These are phyloP conservation scores for Aspergillus sp. DNA, from an alignment of 2,329 filamentous ascomycete species.

Conservation along the genomic window DNA sequence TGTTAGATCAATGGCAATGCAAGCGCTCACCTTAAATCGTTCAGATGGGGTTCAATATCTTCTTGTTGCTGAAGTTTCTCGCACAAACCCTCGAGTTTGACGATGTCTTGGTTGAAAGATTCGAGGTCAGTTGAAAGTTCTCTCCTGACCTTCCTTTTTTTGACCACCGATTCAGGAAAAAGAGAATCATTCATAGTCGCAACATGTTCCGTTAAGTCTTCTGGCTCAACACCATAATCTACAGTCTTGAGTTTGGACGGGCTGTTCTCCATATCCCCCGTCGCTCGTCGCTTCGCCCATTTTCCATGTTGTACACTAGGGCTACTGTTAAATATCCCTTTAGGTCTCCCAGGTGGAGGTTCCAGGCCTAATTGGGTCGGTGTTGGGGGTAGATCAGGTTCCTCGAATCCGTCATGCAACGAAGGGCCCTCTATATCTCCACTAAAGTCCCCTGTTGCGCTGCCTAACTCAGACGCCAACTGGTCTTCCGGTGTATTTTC, in stretches of 20 bases:
- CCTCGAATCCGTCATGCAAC: constrained; percentile 41
- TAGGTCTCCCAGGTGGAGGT: constrained; percentile 32
- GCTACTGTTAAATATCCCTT: constrained; percentile 36
- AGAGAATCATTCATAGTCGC: constrained; percentile 11
- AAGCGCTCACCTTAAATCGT: constrained; percentile 34
- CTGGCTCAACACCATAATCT: constrained; percentile 16
- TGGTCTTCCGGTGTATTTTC: constrained; percentile 32
- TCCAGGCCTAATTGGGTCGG: constrained; percentile 42
- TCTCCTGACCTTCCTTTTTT: constrained; percentile 56
- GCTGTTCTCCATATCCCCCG: constrained; percentile 26
- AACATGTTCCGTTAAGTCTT: constrained; percentile 8
- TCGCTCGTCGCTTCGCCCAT: constrained; percentile 25
- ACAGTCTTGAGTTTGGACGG: constrained; percentile 30
- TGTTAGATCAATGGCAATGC: background rate
- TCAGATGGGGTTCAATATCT: constrained; percentile 31
- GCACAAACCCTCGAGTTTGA: constrained; percentile 58
- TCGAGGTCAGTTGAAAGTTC: constrained; percentile 57
- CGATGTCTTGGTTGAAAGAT: constrained; percentile 59
- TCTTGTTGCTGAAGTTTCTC: constrained; percentile 50
- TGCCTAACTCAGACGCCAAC: constrained; percentile 32
- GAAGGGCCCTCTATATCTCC: constrained; percentile 18
- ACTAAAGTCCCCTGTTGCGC: constrained; percentile 26
- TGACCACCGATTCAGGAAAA: constrained; percentile 25
- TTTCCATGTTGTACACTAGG: constrained; percentile 34
- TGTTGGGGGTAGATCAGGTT: constrained; percentile 63